Evolutionary conservation across 2,329 filamentous ascomycete genomes (phyloP).

Genomic region (Cladosporium sp.): DNA sequence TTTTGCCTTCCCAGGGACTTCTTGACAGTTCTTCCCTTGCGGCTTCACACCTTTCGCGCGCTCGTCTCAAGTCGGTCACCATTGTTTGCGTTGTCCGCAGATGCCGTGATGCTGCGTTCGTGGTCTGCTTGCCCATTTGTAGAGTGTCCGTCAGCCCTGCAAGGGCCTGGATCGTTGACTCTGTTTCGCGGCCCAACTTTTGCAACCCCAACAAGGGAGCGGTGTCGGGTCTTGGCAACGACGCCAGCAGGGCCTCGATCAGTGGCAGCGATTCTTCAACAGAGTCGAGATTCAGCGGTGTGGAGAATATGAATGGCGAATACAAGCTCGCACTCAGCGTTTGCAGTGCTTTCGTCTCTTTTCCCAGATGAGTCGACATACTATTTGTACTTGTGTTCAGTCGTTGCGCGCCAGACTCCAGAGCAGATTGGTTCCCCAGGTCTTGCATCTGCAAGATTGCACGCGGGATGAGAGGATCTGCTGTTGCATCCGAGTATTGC

Average conservation of each 20-base stretch:
- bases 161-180: constrained; percentile 74
- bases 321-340: constrained; percentile 68
- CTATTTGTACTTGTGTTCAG: constrained; percentile 39
- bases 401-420: constrained; percentile 37
- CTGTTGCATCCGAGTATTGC: constrained; percentile 30
- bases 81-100: constrained; percentile 81
- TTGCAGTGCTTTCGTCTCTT: constrained; percentile 75
- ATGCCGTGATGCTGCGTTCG: constrained; percentile 74
- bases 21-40: constrained; percentile 78
- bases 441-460: constrained; percentile 36
- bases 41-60: constrained; percentile 79
- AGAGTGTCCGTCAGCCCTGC: constrained; percentile 86
- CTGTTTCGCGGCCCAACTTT: constrained; percentile 65
- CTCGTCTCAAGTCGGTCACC: constrained; percentile 78
- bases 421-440: constrained; percentile 35
- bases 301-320: constrained; percentile 65
- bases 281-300: constrained; percentile 63
- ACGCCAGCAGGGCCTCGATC: constrained; percentile 63
- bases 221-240: constrained; percentile 66
- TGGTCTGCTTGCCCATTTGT: constrained; percentile 90
- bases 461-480: constrained; percentile 36
- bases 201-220: constrained; percentile 67
- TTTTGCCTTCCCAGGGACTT: constrained; percentile 74
- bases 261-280: constrained; percentile 70
- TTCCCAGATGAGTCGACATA: constrained; percentile 69